These are phyloP conservation scores for Spathaspora jeffriesii DNA, from an alignment of 1,139 yeast genomes.

Conservation along the genomic window DNA sequence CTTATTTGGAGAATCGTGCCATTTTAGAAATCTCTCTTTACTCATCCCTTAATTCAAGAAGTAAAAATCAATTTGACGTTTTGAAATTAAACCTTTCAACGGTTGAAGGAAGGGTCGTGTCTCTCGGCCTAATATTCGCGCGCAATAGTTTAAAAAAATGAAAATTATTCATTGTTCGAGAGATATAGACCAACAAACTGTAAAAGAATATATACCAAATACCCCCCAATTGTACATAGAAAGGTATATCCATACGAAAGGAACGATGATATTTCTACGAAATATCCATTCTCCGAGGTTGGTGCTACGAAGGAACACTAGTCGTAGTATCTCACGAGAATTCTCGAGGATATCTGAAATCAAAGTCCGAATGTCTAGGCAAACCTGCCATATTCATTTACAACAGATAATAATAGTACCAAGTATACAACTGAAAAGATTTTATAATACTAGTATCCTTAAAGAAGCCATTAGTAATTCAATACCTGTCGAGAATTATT, in stretches of 20 bases:
- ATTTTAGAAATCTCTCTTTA: too few species aligned
- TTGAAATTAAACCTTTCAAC: too few species aligned
- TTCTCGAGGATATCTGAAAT: not conserved
- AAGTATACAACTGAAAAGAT: not conserved
- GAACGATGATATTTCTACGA: not conserved
- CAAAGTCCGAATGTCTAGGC: conserved; percentile 3
- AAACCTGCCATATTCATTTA: not conserved
- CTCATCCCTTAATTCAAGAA: too few species aligned
- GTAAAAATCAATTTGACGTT: too few species aligned
- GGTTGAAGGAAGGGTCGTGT: too few species aligned
- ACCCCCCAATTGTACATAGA: not conserved
- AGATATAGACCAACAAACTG: not conserved
- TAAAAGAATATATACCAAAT: not conserved
- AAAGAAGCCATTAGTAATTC: not conserved
- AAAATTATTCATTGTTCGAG: not conserved
- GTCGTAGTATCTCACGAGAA: not conserved
- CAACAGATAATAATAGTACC: not conserved
- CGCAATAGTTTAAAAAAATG: not conserved
- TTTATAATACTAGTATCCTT: not conserved
- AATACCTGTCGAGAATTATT: not conserved
- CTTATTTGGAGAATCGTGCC: too few species aligned
- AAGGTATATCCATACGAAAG: not conserved
- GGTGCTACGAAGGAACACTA: not conserved
- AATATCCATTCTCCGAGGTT: not conserved
- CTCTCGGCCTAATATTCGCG: not conserved